phyloP scores from a whole-genome alignment of 305 asterid genomes.

The Solanum hybrid region DNA sequence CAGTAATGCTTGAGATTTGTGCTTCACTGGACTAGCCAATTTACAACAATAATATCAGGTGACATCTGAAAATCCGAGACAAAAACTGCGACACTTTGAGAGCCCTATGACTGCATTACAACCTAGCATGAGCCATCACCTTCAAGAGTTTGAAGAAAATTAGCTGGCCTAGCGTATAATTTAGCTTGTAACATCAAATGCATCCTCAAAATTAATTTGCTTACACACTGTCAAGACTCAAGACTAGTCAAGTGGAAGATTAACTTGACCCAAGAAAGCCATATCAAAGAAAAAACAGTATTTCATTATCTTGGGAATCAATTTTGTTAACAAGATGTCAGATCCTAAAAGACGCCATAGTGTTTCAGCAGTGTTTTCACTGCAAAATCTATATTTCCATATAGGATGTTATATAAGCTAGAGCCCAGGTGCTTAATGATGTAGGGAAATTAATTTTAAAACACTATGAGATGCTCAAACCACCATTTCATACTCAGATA shows the following conservation, averaged over 20 bases:
- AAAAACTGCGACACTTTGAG: neutral
- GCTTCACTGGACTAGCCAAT: neutral
- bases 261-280: neutral
- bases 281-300: neutral
- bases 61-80: neutral
- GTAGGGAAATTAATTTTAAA: neutral
- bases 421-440: neutral
- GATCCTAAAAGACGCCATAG: neutral
- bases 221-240: neutral
- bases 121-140: neutral
- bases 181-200: neutral
- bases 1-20: neutral
- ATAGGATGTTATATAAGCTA: neutral
- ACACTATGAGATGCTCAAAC: neutral
- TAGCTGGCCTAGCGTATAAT: neutral
- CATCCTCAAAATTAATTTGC: neutral
- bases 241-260: neutral
- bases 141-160: neutral
- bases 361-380: neutral
- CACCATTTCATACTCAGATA: neutral
- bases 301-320: neutral
- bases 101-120: neutral
- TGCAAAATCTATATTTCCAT: neutral
- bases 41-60: neutral
- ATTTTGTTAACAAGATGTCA: neutral